Evolutionary conservation across 1,284 basidiomycete genomes (phyloP), one percentile per base, ranked within the genome.

Genomic region (Mycena citricolor): DNA sequence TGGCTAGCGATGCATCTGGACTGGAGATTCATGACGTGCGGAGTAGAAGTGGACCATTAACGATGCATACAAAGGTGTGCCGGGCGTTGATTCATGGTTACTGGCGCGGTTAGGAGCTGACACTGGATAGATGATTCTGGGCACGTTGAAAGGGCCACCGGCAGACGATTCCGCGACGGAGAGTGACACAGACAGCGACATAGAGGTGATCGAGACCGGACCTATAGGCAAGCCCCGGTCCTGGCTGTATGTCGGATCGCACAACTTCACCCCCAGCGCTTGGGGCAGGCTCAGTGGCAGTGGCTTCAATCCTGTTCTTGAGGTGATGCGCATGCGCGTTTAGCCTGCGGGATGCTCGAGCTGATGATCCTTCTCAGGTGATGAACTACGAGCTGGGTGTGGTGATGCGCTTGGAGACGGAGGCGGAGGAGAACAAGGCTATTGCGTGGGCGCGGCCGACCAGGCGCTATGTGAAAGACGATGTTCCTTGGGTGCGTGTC

Each of bases 201-300:
- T 48, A 21, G 36, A 51, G 40, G 23, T 47, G 14, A 20, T 51
- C 17, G 40, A 39, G n/a, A 4, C 47, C n/a, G 21, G 11, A 30
- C 29, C 24, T 10, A 16, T 21, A 41, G 22, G 36, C 26, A 23
- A 21, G 32, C 42, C 42, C 13, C 42, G 75, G 31, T 87, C 84
- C 2, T 90, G 87, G 85, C 71, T 72, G 6, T 90, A 90, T 58
- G 68, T 90, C 16, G 88, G 86, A 35, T 89, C 86, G 39, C 87
- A 90, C 59, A 90, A 90, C 60, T 90, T 90, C 61, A 90, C 86
- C 10, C 81, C 84, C 1, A 85, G 83, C 2, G 88, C 87, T 2
- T 90, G 87, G 87, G 87, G 87, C 4, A 88, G 73, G n/a, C 60
- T 90, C 39, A 82, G 79, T 3, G 86, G 86, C 6, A 79, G 78